A percentile compares a stretch with the other conserved stretches of the same genome.
phyloP scores from a whole-genome alignment of 129 eudicot genomes.

The Silybum marianum region DNA sequence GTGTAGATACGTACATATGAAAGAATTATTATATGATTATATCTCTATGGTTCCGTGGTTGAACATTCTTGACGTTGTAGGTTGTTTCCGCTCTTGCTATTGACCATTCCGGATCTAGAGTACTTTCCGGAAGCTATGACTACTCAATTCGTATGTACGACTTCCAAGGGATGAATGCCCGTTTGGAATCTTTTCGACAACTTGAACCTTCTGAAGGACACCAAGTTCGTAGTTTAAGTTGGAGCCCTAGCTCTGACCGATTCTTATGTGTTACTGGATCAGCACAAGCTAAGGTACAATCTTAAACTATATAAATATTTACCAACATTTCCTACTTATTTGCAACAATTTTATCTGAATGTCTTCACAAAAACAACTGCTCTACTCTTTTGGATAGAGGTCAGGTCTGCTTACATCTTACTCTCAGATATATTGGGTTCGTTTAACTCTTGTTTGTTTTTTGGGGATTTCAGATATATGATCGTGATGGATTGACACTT shows the following conservation, averaged over 20 bases:
- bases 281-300: slow-evolving; percentile 90
- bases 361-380: not conserved
- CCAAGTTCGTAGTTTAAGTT: slow-evolving; percentile 95
- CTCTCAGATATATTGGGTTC: not conserved
- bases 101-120: slow-evolving; percentile 93
- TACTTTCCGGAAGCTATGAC: slow-evolving; percentile 95
- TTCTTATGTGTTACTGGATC: slow-evolving; percentile 97
- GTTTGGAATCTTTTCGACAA: slow-evolving; percentile 90
- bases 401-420: not conserved
- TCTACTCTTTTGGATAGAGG: not conserved
- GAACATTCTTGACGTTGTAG: slow-evolving; percentile 40
- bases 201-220: slow-evolving; percentile 98
- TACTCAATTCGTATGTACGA: slow-evolving; percentile 96
- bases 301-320: not conserved
- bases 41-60: not conserved
- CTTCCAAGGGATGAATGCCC: slow-evolving; percentile 99
- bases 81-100: slow-evolving; percentile 94
- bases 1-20: not conserved
- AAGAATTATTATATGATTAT: slow-evolving; percentile 6
- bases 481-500: slow-evolving; percentile 93
- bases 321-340: not conserved
- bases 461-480: slow-evolving; percentile 68
- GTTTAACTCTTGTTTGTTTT: not conserved
- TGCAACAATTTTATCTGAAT: not conserved
- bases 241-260: slow-evolving; percentile 92